These are phyloP conservation scores for Daldinia caldariorum DNA, from an alignment of 495 filamentous ascomycete genomes.

Conservation along the genomic window DNA sequence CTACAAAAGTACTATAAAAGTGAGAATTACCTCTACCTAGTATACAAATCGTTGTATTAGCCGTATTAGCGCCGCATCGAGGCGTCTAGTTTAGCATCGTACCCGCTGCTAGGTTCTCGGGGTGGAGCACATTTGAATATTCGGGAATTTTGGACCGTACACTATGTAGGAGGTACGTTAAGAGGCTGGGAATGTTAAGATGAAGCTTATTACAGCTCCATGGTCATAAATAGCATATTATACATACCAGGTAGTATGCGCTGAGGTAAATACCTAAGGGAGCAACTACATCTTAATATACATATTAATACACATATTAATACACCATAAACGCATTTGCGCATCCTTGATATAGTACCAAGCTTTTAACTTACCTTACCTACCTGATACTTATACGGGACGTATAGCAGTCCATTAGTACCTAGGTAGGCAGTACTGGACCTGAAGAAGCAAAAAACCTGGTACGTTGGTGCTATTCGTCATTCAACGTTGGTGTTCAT, in stretches of 20 bases:
- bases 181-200: constrained; percentile 31
- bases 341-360: constrained; percentile 22
- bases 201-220: constrained; percentile 41
- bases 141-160: constrained; percentile 33
- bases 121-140: constrained; percentile 31
- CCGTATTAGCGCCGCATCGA: constrained; percentile 17
- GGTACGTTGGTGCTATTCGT: constrained; percentile 13
- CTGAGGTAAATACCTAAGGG: constrained; percentile 13
- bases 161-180: neutral
- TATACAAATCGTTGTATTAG: constrained; percentile 28
- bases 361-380: constrained; percentile 7
- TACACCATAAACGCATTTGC: constrained; percentile 4
- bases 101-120: constrained; percentile 3
- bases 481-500: constrained; percentile 5
- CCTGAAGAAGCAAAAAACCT: neutral
- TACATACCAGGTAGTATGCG: constrained; percentile 22
- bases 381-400: no score
- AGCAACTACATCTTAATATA: constrained; percentile 7
- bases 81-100: neutral
- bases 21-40: constrained; percentile 13
- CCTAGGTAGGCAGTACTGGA: no score
- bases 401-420: neutral
- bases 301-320: neutral
- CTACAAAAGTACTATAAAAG: neutral
- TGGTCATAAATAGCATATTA: constrained; percentile 31